Percentiles rank a stretch among this genome's conserved stretches.
Evolutionary conservation across 2,329 filamentous ascomycete genomes (phyloP).

Genomic region (Boeremia lycopersici): DNA sequence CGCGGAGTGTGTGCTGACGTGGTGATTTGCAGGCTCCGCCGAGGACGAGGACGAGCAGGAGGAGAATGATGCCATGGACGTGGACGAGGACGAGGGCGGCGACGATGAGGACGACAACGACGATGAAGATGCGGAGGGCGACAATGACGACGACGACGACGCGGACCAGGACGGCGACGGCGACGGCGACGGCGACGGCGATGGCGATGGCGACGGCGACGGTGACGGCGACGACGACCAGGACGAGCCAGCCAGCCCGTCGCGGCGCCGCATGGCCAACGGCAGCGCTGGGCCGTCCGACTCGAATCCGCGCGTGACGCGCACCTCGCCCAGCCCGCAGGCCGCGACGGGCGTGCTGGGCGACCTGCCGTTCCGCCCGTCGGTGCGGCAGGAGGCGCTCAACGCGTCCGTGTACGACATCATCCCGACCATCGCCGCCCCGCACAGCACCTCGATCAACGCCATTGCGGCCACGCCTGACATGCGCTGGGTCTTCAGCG

Average conservation of each 20-base stretch:
- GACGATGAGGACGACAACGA: constrained; percentile 50
- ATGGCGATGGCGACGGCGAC: constrained; percentile 51
- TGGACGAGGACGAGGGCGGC: constrained; percentile 52
- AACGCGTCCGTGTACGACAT: constrained; percentile 88
- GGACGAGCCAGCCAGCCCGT: constrained; percentile 54
- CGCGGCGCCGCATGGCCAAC: constrained; percentile 43
- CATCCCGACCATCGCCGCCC: constrained; percentile 93
- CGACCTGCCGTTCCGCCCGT: constrained; percentile 60
- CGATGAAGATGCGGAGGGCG: constrained; percentile 49
- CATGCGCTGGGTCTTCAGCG: constrained; percentile 92
- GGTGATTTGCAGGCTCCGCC: constrained; percentile 24
- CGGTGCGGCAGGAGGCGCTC: constrained; percentile 77
- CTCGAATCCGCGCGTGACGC: constrained; percentile 55
- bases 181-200: constrained; percentile 49
- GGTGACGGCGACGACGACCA: constrained; percentile 49
- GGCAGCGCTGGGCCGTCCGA: constrained; percentile 34
- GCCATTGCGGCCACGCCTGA: constrained; percentile 90
- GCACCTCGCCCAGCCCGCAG: constrained; percentile 56
- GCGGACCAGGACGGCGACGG: constrained; percentile 51
- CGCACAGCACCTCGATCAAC: constrained; percentile 95
- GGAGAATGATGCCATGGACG: constrained; percentile 53
- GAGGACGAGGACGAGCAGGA: constrained; percentile 39
- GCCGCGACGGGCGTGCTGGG: constrained; percentile 39
- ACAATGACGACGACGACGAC: constrained; percentile 50
- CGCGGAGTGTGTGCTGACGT: constrained; percentile 12